Conservation (phyloP, 2,329 filamentous ascomycete genomes). For the Metarhizium brunneum region DNA sequence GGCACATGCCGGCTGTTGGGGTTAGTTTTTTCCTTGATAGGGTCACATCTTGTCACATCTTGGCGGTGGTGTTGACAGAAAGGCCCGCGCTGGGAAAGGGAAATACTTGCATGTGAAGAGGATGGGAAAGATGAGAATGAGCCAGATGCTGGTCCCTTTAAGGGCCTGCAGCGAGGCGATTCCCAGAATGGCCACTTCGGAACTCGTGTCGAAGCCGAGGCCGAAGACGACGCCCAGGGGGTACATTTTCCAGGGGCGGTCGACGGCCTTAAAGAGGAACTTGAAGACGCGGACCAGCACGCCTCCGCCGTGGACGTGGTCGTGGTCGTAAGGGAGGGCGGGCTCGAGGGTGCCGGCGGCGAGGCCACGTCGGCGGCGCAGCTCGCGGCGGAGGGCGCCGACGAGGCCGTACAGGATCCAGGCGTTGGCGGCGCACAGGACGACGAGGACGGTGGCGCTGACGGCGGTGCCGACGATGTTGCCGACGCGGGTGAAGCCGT, state of each 20-base stretch:
- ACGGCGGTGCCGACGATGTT: slow-evolving; percentile 86
- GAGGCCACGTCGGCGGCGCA: slow-evolving; percentile 27
- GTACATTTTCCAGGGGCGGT: slow-evolving; percentile 91
- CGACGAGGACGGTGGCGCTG: slow-evolving; percentile 70
- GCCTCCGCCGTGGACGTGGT: slow-evolving; percentile 68
- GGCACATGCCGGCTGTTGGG: slow-evolving; percentile 73
- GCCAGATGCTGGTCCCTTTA: slow-evolving; percentile 81
- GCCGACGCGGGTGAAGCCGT: slow-evolving; percentile 68
- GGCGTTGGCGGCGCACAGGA: slow-evolving; percentile 74
- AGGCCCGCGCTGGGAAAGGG: background rate
- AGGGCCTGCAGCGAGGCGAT: slow-evolving; percentile 83
- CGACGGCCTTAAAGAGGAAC: slow-evolving; percentile 64
- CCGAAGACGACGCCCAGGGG: slow-evolving; percentile 83
- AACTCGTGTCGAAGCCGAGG: slow-evolving; percentile 90
- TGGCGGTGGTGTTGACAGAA: too few relatives aligned
- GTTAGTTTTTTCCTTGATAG: background rate
- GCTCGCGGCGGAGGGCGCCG: slow-evolving; percentile 53
- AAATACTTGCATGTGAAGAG: slow-evolving; percentile 64
- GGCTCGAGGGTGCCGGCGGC: slow-evolving; percentile 17
- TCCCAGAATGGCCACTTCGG: slow-evolving; percentile 83
- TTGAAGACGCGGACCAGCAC: slow-evolving; percentile 64
- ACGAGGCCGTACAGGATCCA: slow-evolving; percentile 78
- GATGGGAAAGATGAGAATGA: slow-evolving; percentile 84
- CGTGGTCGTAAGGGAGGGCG: slow-evolving; percentile 32
- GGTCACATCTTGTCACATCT: too few relatives aligned